phyloP scores from a whole-genome alignment of 768 basidiomycete species.

The Russula griseocarnosa region DNA sequence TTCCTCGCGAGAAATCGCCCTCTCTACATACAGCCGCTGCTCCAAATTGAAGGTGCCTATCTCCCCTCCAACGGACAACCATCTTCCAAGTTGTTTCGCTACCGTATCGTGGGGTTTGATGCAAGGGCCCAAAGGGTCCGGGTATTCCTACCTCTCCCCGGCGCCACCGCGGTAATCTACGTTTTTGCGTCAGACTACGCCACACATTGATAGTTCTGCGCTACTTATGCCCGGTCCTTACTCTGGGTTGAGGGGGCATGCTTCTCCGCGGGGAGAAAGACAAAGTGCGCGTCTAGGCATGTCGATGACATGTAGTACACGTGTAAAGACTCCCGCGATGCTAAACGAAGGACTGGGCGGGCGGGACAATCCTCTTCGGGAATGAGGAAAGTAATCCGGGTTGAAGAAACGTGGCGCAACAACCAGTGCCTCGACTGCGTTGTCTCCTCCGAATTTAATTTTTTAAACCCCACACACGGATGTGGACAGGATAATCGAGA shows the following conservation, averaged over 20 bases:
- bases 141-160: neutral
- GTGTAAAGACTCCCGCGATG: neutral
- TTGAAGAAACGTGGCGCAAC: neutral
- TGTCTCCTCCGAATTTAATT: neutral
- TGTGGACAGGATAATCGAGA: neutral
- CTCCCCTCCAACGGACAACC: neutral
- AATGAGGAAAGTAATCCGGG: neutral
- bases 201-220: constrained; percentile 17
- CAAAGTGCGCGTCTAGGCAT: neutral
- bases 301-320: neutral
- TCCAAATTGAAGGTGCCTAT: neutral
- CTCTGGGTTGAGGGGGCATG: neutral
- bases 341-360: neutral
- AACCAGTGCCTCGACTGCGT: constrained; percentile 4
- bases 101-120: neutral
- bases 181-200: constrained; percentile 9
- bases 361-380: neutral
- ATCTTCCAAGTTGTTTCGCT: neutral
- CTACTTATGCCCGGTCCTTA: constrained; percentile 8
- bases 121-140: neutral
- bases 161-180: constrained; percentile 6
- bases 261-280: neutral
- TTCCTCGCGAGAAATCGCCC: neutral
- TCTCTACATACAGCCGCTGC: neutral
- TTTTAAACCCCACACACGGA: neutral